These are phyloP conservation scores for Magnolia sinica DNA, from an alignment of 164 flowering plant genomes.

Conservation along the genomic window DNA sequence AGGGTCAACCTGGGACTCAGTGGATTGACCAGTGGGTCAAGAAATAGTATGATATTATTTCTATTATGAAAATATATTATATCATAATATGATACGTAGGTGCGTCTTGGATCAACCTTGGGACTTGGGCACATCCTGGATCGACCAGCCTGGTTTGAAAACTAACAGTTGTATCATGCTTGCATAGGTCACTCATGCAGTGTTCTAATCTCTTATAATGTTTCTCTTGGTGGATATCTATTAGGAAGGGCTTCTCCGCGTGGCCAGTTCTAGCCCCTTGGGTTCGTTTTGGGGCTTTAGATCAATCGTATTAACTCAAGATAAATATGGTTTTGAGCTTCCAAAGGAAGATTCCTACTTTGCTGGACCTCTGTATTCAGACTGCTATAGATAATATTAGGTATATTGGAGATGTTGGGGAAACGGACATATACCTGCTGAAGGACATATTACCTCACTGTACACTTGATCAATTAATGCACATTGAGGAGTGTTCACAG, in stretches of 20 bases:
- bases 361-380: conserved; percentile 71
- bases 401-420: conserved; percentile 90
- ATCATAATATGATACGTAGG: no score
- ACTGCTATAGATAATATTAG: conserved; percentile 66
- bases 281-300: not conserved
- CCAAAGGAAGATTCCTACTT: conserved; percentile 38
- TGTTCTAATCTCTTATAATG: not conserved
- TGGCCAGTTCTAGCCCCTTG: not conserved
- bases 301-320: not conserved
- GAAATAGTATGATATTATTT: no score
- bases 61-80: no score
- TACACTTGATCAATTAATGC: conserved; percentile 72
- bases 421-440: conserved; percentile 60
- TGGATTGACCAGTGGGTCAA: no score
- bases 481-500: conserved; percentile 59
- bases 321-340: not conserved
- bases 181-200: not conserved
- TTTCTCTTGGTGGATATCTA: not conserved
- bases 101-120: no score
- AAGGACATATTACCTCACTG: conserved; percentile 80
- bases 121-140: not conserved
- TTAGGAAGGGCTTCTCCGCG: not conserved
- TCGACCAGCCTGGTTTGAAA: not conserved
- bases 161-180: not conserved
- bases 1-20: no score